Evolutionary conservation across 108 stramenopile genomes (phyloP), one percentile per base, ranked within the genome.

Genomic region (Fragilaria radians): DNA sequence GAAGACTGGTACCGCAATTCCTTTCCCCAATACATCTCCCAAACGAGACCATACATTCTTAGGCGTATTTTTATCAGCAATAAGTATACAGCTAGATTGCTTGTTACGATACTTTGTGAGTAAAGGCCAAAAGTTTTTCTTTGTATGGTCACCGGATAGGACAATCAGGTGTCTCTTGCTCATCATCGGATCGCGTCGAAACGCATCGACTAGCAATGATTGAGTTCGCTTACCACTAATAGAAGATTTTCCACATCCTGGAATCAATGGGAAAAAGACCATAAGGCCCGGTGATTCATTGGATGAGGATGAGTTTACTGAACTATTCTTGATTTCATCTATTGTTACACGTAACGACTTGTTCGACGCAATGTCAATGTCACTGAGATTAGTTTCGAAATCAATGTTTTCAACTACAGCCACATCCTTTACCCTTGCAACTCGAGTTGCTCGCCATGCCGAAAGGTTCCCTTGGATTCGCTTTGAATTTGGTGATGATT

Each of bases 31-130:
- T 19, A 69, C 34, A 9, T 46, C 46, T 1, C 69, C 64, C 25
- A 92, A 54, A 5, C 65, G 55, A 25, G 48, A 33, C 77, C 83
- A 88, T 21, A 82, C 65, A 5, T 54, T 36, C 22, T 81, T 80
- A 7, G 91, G 83, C 29, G 68, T 73, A 67, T 92, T 92, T 71
- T 92, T 92, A 64, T 92, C 91, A 5, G 75, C 77, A 48, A 92
- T 62, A 18, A 66, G 46, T 5, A 84, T 58, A 21, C 70, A 63
- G 4, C 70, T 53, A 9, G 75, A 54, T 42, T 63, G 32, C 14
- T 57, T 22, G 3, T 70, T 31, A 7, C 67, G 59, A 18, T 68
- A 67, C 28, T 74, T 58, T 14, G 54, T 30, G 5, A 83, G 65
- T 45, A 45, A 47, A 23, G 31, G 42, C 61, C 71, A 89, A 49